These are phyloP conservation scores for Fusarium multiceps DNA, from an alignment of 2,329 filamentous ascomycete genomes.

Conservation along the genomic window DNA sequence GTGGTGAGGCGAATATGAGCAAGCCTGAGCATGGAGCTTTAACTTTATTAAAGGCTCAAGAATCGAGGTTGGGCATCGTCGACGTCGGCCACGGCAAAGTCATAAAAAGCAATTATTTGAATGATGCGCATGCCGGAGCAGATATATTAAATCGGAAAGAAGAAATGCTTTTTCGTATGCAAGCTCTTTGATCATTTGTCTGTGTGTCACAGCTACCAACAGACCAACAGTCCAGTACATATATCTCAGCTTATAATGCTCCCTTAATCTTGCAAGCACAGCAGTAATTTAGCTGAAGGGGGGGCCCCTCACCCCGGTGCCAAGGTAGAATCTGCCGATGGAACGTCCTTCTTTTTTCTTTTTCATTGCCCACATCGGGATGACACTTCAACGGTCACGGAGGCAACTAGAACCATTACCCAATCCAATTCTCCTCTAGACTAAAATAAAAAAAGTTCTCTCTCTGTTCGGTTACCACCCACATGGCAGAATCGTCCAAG, in stretches of 20 bases:
- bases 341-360: neutral
- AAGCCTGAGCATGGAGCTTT: neutral
- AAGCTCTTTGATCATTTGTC: neutral
- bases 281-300: slow-evolving; percentile 5
- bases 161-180: neutral
- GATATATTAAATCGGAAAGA: neutral
- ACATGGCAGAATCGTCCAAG: slow-evolving; percentile 32
- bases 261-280: slow-evolving; percentile 8
- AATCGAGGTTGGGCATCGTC: neutral
- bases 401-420: neutral
- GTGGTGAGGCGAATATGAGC: neutral
- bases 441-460: neutral
- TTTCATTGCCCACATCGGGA: slow-evolving; percentile 2
- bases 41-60: neutral
- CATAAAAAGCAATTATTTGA: neutral
- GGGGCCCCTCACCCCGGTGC: neutral
- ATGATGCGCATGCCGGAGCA: neutral
- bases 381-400: slow-evolving; percentile 11
- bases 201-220: neutral
- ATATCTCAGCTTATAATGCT: slow-evolving; percentile 28
- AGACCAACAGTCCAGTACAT: neutral
- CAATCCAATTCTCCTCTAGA: neutral
- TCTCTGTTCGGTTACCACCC: slow-evolving; percentile 3
- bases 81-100: too few relatives aligned
- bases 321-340: slow-evolving; percentile 8